These are phyloP conservation scores for Daldinia loculata DNA, from an alignment of 495 filamentous ascomycete species.

Conservation along the genomic window DNA sequence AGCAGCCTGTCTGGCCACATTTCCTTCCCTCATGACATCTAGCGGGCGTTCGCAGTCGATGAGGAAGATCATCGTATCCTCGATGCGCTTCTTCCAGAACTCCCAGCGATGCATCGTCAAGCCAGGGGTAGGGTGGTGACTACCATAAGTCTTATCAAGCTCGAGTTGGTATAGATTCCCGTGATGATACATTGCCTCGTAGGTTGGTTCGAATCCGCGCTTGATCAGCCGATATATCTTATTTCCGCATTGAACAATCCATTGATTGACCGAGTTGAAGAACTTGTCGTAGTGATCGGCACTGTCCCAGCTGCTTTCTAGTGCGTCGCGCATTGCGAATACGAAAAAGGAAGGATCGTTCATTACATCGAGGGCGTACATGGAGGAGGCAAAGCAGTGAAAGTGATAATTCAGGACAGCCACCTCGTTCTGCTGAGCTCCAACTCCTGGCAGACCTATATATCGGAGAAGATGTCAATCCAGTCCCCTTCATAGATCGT, in stretches of 20 bases:
- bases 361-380: neutral
- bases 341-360: constrained; percentile 8
- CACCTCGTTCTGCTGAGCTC: neutral
- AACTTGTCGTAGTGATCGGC: neutral
- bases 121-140: neutral
- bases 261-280: neutral
- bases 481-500: neutral
- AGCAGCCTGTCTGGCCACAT: neutral
- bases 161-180: neutral
- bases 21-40: neutral
- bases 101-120: constrained; percentile 9
- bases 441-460: neutral
- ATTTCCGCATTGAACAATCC: neutral
- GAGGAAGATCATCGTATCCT: constrained; percentile 2
- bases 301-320: neutral
- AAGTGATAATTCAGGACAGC: neutral
- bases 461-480: neutral
- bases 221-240: neutral
- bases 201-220: neutral
- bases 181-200: neutral
- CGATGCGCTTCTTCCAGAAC: constrained; percentile 6
- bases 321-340: constrained; percentile 14
- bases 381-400: neutral
- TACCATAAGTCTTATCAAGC: neutral
- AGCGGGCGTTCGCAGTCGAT: neutral